These are phyloP conservation scores for Plenodomus lindquistii DNA, from an alignment of 2,329 filamentous ascomycete species.

Conservation along the genomic window DNA sequence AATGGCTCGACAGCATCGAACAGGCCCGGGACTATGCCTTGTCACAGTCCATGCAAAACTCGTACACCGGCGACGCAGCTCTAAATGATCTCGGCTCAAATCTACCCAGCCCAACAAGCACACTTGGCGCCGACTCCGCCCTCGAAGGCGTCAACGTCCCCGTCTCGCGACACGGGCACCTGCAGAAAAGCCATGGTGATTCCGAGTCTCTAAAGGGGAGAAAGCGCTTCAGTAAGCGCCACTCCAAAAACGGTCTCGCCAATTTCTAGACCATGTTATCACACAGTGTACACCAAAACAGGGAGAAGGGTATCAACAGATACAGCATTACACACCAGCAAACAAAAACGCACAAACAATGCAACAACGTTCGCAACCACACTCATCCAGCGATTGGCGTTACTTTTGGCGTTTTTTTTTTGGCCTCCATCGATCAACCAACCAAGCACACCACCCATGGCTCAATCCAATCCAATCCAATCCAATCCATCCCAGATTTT, in stretches of 20 bases:
- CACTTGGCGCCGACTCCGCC: slow-evolving; percentile 61
- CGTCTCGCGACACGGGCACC: slow-evolving; percentile 56
- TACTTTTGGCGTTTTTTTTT: slow-evolving; percentile 5
- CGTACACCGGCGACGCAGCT: slow-evolving; percentile 62
- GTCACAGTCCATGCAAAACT: slow-evolving; percentile 68
- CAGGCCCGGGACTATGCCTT: slow-evolving; percentile 82
- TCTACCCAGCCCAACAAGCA: slow-evolving; percentile 76
- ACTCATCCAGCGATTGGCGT: slow-evolving; percentile 7
- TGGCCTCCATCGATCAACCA: neutral
- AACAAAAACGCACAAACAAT: neutral
- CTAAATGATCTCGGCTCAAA: slow-evolving; percentile 54
- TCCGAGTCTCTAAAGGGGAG: slow-evolving; percentile 61
- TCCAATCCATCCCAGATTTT: neutral
- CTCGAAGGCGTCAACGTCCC: slow-evolving; percentile 53
- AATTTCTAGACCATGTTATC: slow-evolving; percentile 55
- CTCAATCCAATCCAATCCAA: no score
- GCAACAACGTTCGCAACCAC: slow-evolving; percentile 2
- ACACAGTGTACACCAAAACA: neutral
- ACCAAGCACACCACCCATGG: no score
- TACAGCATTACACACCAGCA: slow-evolving; percentile 2
- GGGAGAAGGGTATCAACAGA: no score
- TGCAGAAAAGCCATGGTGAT: slow-evolving; percentile 54
- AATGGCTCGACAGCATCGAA: slow-evolving; percentile 91
- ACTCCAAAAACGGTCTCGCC: slow-evolving; percentile 91
- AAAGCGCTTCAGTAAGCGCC: slow-evolving; percentile 83